Evolutionary conservation across 2,329 filamentous ascomycete genomes (phyloP).

Genomic region (Ophiocordyceps robertsii): DNA sequence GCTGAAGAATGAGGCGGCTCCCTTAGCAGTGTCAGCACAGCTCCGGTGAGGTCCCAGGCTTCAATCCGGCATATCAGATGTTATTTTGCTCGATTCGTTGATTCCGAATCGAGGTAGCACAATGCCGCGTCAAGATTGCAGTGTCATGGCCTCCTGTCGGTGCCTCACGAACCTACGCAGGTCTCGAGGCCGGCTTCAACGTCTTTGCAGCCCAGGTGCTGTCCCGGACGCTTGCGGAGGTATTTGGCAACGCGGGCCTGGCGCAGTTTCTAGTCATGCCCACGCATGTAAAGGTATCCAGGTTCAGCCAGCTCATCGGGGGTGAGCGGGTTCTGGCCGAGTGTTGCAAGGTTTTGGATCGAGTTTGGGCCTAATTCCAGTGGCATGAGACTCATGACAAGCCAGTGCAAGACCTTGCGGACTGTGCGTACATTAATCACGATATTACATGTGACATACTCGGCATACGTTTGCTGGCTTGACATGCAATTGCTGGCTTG

Average conservation of each 20-base stretch:
- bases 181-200: constrained; percentile 11
- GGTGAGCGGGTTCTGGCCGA: constrained; percentile 9
- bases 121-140: no score
- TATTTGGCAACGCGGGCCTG: constrained; percentile 15
- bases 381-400: background rate
- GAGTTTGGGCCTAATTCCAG: background rate
- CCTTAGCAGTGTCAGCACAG: no score
- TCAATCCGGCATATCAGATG: no score
- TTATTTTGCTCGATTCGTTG: no score
- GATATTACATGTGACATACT: no score
- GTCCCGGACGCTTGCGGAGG: constrained; percentile 11
- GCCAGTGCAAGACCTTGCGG: background rate
- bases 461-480: no score
- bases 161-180: background rate
- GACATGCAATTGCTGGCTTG: no score
- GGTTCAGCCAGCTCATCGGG: constrained; percentile 14
- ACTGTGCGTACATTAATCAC: background rate
- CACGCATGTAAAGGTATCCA: constrained; percentile 8
- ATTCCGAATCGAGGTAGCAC: no score
- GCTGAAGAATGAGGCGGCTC: no score
- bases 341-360: constrained; percentile 1
- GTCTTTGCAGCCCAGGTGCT: constrained; percentile 21
- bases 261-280: constrained; percentile 17
- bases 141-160: no score
- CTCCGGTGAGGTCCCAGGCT: no score